Evolutionary conservation across 2,329 filamentous ascomycete genomes (phyloP).

Genomic region (Penicillium verrucosum): DNA sequence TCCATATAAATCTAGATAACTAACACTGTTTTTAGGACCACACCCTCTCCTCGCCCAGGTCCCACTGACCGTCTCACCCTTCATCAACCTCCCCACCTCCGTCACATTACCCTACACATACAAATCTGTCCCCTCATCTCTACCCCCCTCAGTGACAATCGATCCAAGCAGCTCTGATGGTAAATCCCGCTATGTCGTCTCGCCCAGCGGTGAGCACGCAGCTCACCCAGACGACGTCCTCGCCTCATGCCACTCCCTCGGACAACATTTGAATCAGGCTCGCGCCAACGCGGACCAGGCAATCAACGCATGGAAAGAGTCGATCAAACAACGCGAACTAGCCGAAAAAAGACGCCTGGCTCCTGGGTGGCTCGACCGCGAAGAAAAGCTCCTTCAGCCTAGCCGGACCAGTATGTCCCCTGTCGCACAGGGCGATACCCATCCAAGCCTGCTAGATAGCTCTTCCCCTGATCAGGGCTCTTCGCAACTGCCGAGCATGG

Average conservation of each 20-base stretch:
- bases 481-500: conserved; percentile 38
- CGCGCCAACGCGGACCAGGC: conserved; percentile 64
- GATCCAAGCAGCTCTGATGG: conserved; percentile 43
- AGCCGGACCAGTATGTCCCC: conserved; percentile 22
- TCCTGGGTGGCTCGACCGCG: conserved; percentile 63
- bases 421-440: conserved; percentile 13
- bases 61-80: conserved; percentile 88
- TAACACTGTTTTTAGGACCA: conserved; percentile 52
- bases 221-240: conserved; percentile 86
- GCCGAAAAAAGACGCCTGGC: conserved; percentile 62
- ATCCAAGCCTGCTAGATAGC: conserved; percentile 39
- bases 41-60: conserved; percentile 90
- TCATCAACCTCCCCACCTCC: conserved; percentile 83
- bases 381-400: conserved; percentile 59
- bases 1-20: neutral
- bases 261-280: conserved; percentile 68
- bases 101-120: conserved; percentile 95
- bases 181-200: conserved; percentile 70
- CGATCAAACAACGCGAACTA: conserved; percentile 56
- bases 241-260: conserved; percentile 73
- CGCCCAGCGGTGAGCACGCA: conserved; percentile 72
- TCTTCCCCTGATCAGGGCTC: conserved; percentile 33
- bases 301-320: conserved; percentile 67
- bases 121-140: conserved; percentile 79
- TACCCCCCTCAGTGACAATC: conserved; percentile 68